phyloP scores from a whole-genome alignment of 2,329 filamentous ascomycete genomes.

The Stagonosporopsis chrysanthemi region DNA sequence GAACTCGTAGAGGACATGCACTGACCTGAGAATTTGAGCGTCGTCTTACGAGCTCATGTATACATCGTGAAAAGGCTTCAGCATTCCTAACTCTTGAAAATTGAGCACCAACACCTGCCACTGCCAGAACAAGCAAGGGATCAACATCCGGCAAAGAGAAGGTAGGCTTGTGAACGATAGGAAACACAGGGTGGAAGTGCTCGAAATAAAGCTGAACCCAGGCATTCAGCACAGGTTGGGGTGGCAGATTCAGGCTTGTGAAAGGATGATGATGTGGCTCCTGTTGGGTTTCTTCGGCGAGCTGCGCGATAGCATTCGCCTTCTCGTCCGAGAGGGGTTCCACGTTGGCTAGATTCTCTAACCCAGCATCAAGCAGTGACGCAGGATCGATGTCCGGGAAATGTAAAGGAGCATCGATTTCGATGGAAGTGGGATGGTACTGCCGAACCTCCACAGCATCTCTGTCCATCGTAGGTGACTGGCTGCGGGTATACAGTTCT shows the following conservation, averaged over 20 bases:
- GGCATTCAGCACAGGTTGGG: neutral
- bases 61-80: neutral
- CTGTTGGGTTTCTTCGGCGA: neutral
- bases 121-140: slow-evolving; percentile 5
- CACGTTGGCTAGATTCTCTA: neutral
- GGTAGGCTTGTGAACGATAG: slow-evolving; percentile 4
- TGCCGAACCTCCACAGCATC: slow-evolving; percentile 12
- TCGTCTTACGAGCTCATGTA: slow-evolving; percentile 8
- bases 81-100: slow-evolving; percentile 4
- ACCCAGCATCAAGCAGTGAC: neutral
- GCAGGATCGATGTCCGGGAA: slow-evolving; percentile 1
- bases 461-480: slow-evolving; percentile 3
- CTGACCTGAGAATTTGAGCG: neutral
- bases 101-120: slow-evolving; percentile 5
- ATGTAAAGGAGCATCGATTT: slow-evolving; percentile 9
- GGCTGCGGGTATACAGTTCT: slow-evolving; percentile 3
- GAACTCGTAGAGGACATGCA: neutral
- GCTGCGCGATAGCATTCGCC: neutral
- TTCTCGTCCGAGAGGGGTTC: neutral
- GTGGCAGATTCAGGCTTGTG: neutral
- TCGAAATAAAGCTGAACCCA: slow-evolving; percentile 12
- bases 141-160: neutral
- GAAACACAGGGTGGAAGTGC: slow-evolving; percentile 10
- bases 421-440: slow-evolving; percentile 9
- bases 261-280: slow-evolving; percentile 2